Base-by-base conservation (phyloP, 73 alveolate genomes). In the Stentor roeselii region DNA sequence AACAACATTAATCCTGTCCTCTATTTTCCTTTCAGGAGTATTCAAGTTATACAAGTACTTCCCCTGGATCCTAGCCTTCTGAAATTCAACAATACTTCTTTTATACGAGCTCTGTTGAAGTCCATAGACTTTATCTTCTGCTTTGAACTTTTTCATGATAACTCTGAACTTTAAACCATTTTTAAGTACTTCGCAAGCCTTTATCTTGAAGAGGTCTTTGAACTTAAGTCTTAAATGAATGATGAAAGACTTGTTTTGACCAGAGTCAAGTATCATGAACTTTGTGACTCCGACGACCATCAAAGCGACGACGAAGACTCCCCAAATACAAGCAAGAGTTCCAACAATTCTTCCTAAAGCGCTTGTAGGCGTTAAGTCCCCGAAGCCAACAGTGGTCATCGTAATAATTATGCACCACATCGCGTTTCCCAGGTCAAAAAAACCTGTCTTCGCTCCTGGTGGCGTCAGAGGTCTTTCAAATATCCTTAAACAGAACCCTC, bases 361-460 rank as follows among this genome's bases (percentile, higher is more conserved):
- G 21, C 85, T 76, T 58, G 39, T 78, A 4, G 93, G 93, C 60
- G 36, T 84, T 58, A 60, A 34, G 37, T 87, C 93, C 36, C 93
- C 93, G 75, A 82, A 87, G 1, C 93, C 93, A 3, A 87, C 93
- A 14, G 93, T 87, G n/a, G 93, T 85, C 87, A 87, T 87, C 3
- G 93, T 85, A 42, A 87, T 85, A 75, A 87, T 83, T 27, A 42
- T 77, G 58, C 91, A 84, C 93, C 93, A 87, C 86, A 87, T 87
- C 0, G 88, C n/a, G 75, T 85, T 85, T 38, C 90, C 40, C 38
- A 31, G 32, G 31, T 77, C 36, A 4, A 59, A 6, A 3, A 75
- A 84, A 36, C 89, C 87, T n/a, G 84, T 37, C 36, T 39, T 21
- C n/a, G 36, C 83, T 0, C 84, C 59, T 50, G 67, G 67, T 6